Evolutionary conservation across 1,139 yeast genomes (phyloP).

Genomic region (Kodamaea derodonti): DNA sequence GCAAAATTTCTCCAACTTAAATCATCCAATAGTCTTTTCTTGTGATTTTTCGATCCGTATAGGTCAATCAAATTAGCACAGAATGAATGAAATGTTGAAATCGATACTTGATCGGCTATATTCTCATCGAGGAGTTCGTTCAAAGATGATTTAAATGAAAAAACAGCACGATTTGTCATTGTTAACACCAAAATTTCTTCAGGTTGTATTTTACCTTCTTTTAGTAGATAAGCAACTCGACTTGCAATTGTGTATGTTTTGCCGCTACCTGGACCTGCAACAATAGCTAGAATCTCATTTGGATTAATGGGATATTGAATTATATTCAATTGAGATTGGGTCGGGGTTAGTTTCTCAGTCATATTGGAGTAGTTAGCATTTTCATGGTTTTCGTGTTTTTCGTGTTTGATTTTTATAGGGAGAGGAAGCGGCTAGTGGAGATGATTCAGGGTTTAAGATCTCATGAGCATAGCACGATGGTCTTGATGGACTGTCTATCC

Average conservation of each 20-base stretch:
- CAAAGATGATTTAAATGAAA: conserved; percentile 43
- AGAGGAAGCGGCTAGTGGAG: conserved; percentile 7
- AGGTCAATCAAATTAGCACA: conserved; percentile 48
- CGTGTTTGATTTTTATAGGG: not conserved
- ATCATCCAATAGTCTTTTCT: conserved; percentile 46
- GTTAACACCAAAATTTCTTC: conserved; percentile 58
- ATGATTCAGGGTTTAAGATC: no score
- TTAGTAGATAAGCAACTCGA: conserved; percentile 48
- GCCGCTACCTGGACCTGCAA: conserved; percentile 78
- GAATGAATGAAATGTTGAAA: conserved; percentile 63
- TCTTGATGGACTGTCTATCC: no score
- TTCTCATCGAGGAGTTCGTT: conserved; percentile 28
- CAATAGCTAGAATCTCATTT: conserved; percentile 42
- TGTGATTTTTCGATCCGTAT: conserved; percentile 18
- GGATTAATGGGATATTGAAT: conserved; percentile 32
- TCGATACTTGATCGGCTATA: conserved; percentile 30
- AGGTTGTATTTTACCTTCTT: conserved; percentile 39
- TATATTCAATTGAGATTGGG: conserved; percentile 34
- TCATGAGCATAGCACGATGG: no score
- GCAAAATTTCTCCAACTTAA: conserved; percentile 47
- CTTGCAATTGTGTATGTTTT: conserved; percentile 61
- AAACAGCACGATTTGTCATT: conserved; percentile 68
- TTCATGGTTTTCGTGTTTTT: no score
- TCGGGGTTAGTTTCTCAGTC: no score
- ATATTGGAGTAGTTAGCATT: no score